phyloP scores from a whole-genome alignment of 805 yeast species.

The Priceomyces fermenticarens region DNA sequence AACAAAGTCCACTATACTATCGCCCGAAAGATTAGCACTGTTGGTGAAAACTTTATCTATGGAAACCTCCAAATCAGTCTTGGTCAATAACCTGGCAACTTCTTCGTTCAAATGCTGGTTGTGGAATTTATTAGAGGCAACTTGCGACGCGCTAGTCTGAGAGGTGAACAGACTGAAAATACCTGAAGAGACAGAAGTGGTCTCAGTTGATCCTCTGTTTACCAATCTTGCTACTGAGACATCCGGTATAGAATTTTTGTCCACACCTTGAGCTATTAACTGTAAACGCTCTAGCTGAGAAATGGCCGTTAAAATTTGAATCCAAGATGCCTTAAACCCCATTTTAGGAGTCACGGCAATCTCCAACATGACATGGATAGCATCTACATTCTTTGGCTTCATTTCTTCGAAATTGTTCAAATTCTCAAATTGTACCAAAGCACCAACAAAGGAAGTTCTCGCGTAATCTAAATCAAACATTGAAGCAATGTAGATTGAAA shows the following conservation, averaged over 20 bases:
- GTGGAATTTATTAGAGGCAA: conserved; percentile 67
- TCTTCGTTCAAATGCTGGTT: conserved; percentile 63
- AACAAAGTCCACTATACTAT: conserved; percentile 83
- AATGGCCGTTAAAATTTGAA: conserved; percentile 71
- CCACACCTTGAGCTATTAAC: conserved; percentile 81
- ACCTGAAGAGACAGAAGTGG: conserved; percentile 38
- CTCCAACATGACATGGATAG: conserved; percentile 69
- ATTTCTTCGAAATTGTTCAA: conserved; percentile 76
- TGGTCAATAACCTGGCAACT: conserved; percentile 54
- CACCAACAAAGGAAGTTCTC: conserved; percentile 83
- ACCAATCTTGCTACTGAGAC: conserved; percentile 72
- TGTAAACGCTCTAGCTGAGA: conserved; percentile 92
- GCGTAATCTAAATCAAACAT: conserved; percentile 82
- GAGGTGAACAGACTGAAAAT: conserved; percentile 57
- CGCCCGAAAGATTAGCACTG: conserved; percentile 74
- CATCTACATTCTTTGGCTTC: conserved; percentile 75
- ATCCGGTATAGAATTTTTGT: conserved; percentile 82
- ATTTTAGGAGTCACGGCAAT: conserved; percentile 82
- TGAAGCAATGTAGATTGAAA: conserved; percentile 80
- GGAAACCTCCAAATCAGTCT: conserved; percentile 71
- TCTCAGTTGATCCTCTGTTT: conserved; percentile 51
- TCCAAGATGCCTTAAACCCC: conserved; percentile 71
- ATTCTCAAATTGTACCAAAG: conserved; percentile 82
- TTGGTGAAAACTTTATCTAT: conserved; percentile 87
- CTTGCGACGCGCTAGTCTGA: conserved; percentile 55